Conservation (phyloP, 495 filamentous ascomycete species). For the Recurvomyces mirabilis region DNA sequence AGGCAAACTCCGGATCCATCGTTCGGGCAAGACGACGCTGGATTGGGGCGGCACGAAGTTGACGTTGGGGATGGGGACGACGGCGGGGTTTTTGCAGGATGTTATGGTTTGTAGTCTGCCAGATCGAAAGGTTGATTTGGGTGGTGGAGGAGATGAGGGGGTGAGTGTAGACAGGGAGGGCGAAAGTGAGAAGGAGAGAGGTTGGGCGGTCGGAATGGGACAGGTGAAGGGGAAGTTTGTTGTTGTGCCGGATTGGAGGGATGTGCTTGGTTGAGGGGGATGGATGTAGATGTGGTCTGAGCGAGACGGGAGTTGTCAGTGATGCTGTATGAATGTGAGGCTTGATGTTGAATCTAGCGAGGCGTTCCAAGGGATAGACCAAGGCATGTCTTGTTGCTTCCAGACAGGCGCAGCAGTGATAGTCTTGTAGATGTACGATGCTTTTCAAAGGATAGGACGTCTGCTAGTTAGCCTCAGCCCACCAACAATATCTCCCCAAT, state of each 20-base stretch:
- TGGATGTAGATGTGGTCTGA: no score
- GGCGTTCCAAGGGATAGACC: no score
- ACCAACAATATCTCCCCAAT: no score
- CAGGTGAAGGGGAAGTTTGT: slow-evolving; percentile 48
- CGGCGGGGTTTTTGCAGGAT: slow-evolving; percentile 26
- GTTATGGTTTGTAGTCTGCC: slow-evolving; percentile 20
- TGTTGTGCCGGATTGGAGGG: slow-evolving; percentile 42
- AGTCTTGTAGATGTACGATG: no score
- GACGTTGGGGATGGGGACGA: slow-evolving; percentile 30
- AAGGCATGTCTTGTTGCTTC: no score
- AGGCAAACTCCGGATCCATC: slow-evolving; percentile 48
- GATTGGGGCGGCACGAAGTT: slow-evolving; percentile 49
- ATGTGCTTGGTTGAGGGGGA: slow-evolving; percentile 19
- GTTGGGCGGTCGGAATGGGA: slow-evolving; percentile 44
- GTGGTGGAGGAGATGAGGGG: slow-evolving; percentile 28
- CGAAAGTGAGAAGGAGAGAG: slow-evolving; percentile 16
- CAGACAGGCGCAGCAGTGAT: no score
- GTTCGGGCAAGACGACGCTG: slow-evolving; percentile 48
- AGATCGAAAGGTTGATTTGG: slow-evolving; percentile 26
- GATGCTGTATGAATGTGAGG: no score
- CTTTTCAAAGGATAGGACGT: no score
- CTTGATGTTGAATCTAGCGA: no score
- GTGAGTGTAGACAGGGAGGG: slow-evolving; percentile 19
- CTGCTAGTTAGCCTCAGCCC: no score
- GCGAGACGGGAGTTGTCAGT: no score